Percentiles rank a stretch among this genome's conserved stretches.
Conservation (phyloP, 2,329 filamentous ascomycete genomes). For the Escovopsis sp. region DNA sequence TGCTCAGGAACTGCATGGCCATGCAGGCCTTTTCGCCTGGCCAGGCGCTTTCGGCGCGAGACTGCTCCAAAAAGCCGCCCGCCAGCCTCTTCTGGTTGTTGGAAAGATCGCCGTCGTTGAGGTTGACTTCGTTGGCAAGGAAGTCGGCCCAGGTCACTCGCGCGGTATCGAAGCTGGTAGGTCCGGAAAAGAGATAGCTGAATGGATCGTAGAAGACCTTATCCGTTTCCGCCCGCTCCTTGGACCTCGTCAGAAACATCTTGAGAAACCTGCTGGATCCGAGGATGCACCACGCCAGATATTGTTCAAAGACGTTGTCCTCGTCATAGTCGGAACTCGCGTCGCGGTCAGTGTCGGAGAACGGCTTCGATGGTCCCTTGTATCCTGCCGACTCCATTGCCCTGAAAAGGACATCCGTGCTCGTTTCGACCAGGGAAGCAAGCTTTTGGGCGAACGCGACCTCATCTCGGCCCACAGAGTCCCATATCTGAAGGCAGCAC, state of each 20-base stretch:
- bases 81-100: conserved; percentile 12
- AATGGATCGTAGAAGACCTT: conserved; percentile 7
- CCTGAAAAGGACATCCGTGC: no score
- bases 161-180: conserved; percentile 7
- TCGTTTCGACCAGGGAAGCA: conserved; percentile 15
- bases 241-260: conserved; percentile 14
- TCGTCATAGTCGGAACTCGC: conserved; percentile 12
- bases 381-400: no score
- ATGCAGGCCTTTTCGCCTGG: conserved; percentile 15
- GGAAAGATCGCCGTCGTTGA: conserved; percentile 20
- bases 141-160: conserved; percentile 17
- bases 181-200: neutral
- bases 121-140: conserved; percentile 23
- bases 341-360: conserved; percentile 6
- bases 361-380: conserved; percentile 4
- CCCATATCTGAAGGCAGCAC: conserved; percentile 24
- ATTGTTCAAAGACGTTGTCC: conserved; percentile 15
- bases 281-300: conserved; percentile 20
- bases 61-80: conserved; percentile 14
- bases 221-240: conserved; percentile 10
- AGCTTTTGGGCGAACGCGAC: conserved; percentile 13
- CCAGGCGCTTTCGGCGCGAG: conserved; percentile 16
- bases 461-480: conserved; percentile 23
- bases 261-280: conserved; percentile 19
- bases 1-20: conserved; percentile 19